These are phyloP conservation scores for Plasmodium vivax DNA, from an alignment of 169 alveolate genomes.

Conservation along the genomic window DNA sequence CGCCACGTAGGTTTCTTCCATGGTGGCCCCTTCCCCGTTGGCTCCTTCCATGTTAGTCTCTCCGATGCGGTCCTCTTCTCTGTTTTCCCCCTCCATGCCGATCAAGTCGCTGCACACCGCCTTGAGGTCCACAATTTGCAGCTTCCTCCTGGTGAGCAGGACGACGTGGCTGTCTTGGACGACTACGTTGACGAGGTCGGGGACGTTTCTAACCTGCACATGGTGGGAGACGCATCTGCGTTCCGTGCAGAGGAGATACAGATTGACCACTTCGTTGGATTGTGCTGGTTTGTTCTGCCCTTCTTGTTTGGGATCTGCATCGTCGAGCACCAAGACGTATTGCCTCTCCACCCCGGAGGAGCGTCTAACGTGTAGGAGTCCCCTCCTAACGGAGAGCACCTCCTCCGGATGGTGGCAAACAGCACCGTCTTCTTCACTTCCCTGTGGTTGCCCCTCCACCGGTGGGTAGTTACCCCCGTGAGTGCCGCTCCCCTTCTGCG, in stretches of 20 bases:
- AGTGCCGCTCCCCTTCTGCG: background rate
- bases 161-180: conserved; percentile 14
- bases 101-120: conserved; percentile 18
- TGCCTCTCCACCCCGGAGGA: background rate
- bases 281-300: background rate
- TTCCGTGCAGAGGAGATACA: conserved; percentile 25
- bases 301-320: background rate
- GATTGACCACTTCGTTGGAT: background rate
- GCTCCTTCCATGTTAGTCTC: too few relatives aligned
- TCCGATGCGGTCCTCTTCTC: too few relatives aligned
- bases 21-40: background rate
- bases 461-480: background rate
- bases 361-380: background rate
- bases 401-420: background rate
- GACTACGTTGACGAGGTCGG: conserved; percentile 21
- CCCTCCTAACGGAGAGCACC: background rate
- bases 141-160: conserved; percentile 14
- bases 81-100: background rate
- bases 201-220: conserved; percentile 17
- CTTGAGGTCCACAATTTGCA: conserved; percentile 33
- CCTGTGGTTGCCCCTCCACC: background rate
- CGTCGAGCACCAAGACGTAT: conserved; percentile 15
- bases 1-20: background rate
- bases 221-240: background rate
- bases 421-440: background rate